These are phyloP conservation scores for Solanum tarapatanum DNA, from an alignment of 257 asterid species.

Conservation along the genomic window DNA sequence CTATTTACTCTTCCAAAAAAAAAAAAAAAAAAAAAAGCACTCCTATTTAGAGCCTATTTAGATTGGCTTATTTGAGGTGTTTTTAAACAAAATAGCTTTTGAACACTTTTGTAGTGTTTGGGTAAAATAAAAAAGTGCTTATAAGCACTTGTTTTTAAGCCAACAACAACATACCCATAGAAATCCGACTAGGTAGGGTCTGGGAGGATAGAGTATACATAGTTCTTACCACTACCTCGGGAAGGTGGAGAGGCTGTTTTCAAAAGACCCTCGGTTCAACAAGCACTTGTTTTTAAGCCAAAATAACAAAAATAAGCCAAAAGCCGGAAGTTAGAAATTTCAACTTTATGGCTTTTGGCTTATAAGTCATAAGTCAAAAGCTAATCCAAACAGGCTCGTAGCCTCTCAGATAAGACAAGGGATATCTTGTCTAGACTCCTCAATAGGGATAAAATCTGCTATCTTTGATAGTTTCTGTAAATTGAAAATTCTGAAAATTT, in stretches of 20 bases:
- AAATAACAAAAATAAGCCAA: not conserved
- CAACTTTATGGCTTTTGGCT: not conserved
- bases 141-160: not conserved
- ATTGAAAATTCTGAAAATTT: not conserved
- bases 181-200: not conserved
- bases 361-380: not conserved
- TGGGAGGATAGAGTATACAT: not conserved
- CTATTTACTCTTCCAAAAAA: not conserved
- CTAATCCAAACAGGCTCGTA: not conserved
- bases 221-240: not conserved
- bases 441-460: not conserved
- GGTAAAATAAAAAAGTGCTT: not conserved
- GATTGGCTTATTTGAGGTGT: not conserved
- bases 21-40: not conserved
- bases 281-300: not conserved
- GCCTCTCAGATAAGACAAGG: not conserved
- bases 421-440: not conserved
- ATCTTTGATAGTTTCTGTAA: not conserved
- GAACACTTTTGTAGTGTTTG: not conserved
- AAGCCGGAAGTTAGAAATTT: not conserved
- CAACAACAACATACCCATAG: not conserved
- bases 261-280: not conserved
- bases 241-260: not conserved
- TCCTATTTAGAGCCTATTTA: not conserved
- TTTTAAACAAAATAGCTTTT: not conserved